A percentile compares a stretch with the other conserved stretches of the same genome.
Conservation (phyloP, 495 filamentous ascomycete species). For the Articulospora tetracladia region DNA sequence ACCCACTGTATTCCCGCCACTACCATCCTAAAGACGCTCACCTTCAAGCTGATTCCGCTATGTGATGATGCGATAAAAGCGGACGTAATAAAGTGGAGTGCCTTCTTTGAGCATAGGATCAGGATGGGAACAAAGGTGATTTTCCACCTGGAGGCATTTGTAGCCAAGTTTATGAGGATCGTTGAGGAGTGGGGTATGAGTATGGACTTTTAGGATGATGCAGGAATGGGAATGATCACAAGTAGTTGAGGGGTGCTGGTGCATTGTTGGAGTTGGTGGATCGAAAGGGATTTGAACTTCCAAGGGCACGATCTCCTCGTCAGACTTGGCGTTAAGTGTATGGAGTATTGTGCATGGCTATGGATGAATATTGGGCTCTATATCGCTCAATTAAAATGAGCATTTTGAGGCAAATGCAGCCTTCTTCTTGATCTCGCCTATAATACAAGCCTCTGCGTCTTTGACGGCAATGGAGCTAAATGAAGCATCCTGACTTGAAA, state of each 20-base stretch:
- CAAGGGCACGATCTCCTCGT: not conserved
- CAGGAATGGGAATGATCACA: too few species aligned
- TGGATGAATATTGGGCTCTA: not conserved
- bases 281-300: not conserved
- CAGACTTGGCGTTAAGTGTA: not conserved
- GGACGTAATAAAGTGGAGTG: constrained; percentile 92
- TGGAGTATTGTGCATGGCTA: not conserved
- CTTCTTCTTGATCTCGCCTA: too few species aligned
- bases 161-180: constrained; percentile 96
- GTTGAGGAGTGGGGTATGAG: constrained; percentile 91
- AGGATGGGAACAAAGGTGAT: constrained; percentile 91
- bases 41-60: constrained; percentile 83
- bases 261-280: constrained; percentile 1
- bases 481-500: too few species aligned
- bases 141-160: constrained; percentile 96
- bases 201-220: constrained; percentile 62
- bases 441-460: too few species aligned
- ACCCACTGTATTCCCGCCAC: constrained; percentile 96
- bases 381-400: not conserved
- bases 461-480: too few species aligned
- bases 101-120: constrained; percentile 95
- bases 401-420: not conserved
- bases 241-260: not conserved
- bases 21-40: constrained; percentile 86
- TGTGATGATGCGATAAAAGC: constrained; percentile 86